Conservation (phyloP, 129 eudicot species). For the Ambrosia trifida region DNA sequence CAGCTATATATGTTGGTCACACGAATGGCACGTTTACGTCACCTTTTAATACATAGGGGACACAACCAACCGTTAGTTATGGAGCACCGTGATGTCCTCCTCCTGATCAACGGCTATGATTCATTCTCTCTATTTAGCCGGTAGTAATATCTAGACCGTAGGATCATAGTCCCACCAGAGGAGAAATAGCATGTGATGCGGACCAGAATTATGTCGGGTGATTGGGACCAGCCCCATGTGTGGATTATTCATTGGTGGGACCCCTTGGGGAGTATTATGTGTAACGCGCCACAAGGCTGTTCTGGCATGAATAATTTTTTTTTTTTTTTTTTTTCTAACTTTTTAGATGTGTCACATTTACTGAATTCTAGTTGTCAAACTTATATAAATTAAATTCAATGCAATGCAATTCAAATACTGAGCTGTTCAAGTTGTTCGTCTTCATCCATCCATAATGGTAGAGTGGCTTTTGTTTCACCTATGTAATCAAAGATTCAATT, state of each 20-base stretch:
- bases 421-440: no score
- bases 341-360: background rate
- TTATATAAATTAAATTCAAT: no score
- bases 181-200: constrained; percentile 31
- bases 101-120: constrained; percentile 24
- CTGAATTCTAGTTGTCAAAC: background rate
- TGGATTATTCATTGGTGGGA: constrained; percentile 28
- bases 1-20: constrained; percentile 36
- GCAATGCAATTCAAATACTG: no score
- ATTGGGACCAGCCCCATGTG: constrained; percentile 29
- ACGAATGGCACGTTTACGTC: constrained; percentile 32
- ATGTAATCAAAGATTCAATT: no score
- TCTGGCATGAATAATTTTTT: background rate
- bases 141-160: constrained; percentile 19
- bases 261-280: constrained; percentile 9
- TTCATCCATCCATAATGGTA: no score
- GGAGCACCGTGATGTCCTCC: constrained; percentile 25
- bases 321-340: no score
- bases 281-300: constrained; percentile 22
- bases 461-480: no score
- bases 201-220: constrained; percentile 36
- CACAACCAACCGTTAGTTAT: constrained; percentile 28
- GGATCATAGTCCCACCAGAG: constrained; percentile 15
- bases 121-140: background rate
- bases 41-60: constrained; percentile 30